Percentiles rank a stretch among this genome's conserved stretches.
These are phyloP conservation scores for Exophiala alcalophila DNA, from an alignment of 2,329 filamentous ascomycete genomes.

Conservation along the genomic window DNA sequence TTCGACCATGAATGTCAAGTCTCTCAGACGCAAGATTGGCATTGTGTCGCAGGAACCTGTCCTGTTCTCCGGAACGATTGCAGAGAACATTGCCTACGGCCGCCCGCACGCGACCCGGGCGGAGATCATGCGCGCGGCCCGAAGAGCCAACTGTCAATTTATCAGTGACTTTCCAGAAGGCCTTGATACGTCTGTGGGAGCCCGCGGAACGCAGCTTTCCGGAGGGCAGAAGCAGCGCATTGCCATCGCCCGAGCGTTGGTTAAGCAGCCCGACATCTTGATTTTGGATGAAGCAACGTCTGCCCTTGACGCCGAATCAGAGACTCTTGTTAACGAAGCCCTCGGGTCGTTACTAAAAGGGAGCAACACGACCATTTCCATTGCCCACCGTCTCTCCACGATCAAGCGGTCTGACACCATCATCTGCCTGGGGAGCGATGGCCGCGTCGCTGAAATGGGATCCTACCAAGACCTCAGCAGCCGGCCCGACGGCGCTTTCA, in stretches of 20 bases:
- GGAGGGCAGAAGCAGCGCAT: slow-evolving; percentile 98
- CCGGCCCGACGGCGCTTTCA: slow-evolving; percentile 78
- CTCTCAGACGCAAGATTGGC: slow-evolving; percentile 84
- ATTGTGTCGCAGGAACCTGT: slow-evolving; percentile 96
- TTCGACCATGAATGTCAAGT: slow-evolving; percentile 84
- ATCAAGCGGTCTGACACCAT: slow-evolving; percentile 95
- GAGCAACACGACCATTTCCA: slow-evolving; percentile 94
- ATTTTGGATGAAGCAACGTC: slow-evolving; percentile 97
- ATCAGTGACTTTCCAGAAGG: slow-evolving; percentile 96
- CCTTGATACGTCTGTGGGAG: slow-evolving; percentile 88
- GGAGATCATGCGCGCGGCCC: slow-evolving; percentile 82
- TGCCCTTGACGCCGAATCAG: slow-evolving; percentile 91
- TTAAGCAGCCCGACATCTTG: slow-evolving; percentile 94
- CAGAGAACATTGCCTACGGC: slow-evolving; percentile 87
- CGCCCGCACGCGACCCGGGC: slow-evolving; percentile 71
- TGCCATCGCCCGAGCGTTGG: slow-evolving; percentile 87
- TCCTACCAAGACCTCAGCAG: slow-evolving; percentile 73
- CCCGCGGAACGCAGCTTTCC: slow-evolving; percentile 86
- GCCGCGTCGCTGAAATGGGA: slow-evolving; percentile 85
- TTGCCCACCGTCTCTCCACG: slow-evolving; percentile 90
- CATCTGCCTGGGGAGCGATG: slow-evolving; percentile 83
- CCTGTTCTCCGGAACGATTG: slow-evolving; percentile 74
- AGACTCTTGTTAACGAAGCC: slow-evolving; percentile 92
- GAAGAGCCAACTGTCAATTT: slow-evolving; percentile 92
- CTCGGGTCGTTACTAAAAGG: slow-evolving; percentile 75